Evolutionary conservation across 1,284 basidiomycete species (phyloP), one percentile per base, ranked within the genome.

Genomic region (Hemileia vastatrix): DNA sequence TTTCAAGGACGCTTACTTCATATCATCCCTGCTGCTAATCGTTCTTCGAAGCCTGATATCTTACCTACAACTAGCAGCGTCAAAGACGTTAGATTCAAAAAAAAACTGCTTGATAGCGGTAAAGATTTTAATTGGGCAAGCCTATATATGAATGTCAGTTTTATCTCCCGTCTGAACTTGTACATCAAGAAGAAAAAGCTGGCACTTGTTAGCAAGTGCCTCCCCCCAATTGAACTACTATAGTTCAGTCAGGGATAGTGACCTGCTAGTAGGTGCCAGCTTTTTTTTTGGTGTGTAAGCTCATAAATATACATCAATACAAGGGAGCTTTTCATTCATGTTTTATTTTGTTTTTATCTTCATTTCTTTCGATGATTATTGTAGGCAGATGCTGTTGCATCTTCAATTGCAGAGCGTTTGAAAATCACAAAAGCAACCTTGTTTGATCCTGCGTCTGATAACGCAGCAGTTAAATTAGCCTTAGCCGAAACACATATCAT

Each of bases 401-500:
- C 86, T 1, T 90, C 87, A 3, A 83, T 93, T 27, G 87, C 90
- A 1, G 83, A 86, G 66, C 82, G 89, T 8, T 84, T 93, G 79
- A 85, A 83, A 57, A 83, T 93, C 43, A 78, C 84, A 44, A 97
- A 98, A 78, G 79, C 89, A 0, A 87, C 92, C 45, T 87, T 97
- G 36, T 80, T 96, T 58, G 87, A 89, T 70, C 71, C 76, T 6
- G 73, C 76, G 21, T 70, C 74, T 52, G 11, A 67, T 55, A 47
- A 66, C 55, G 68, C 74, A 1, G 93, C 93, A 0, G 91, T 97
- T 61, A 94, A 92, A 72, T 84, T 97, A 23, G 94, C 94, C 0
- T 80, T 98, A 15, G 94, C 94, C 0, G 94, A 98, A 78, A 96
- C 94, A 13, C 87, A 93, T 68, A 85, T 97, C 72, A 93, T 98